These are phyloP conservation scores for Escallonia herrerae DNA, from an alignment of 129 eudicot genomes.

Conservation along the genomic window DNA sequence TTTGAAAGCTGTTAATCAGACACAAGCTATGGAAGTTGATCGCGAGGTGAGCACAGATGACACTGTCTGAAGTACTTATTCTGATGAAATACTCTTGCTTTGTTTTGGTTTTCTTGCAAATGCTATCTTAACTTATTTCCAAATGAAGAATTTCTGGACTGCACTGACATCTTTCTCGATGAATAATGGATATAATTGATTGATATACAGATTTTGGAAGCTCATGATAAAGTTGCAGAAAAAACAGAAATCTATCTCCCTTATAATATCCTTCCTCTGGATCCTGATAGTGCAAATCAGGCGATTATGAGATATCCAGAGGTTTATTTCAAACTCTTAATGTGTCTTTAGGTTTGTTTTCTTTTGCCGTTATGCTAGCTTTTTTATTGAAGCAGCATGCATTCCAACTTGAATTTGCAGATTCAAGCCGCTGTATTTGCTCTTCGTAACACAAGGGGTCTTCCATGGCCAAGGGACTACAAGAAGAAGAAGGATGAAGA, in stretches of 20 bases:
- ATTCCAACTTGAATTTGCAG: constrained; percentile 33
- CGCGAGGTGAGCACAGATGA: constrained; percentile 55
- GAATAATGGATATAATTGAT: not conserved
- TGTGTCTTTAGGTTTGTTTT: not conserved
- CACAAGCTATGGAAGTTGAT: constrained; percentile 85
- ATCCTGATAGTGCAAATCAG: constrained; percentile 94
- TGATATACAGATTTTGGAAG: constrained; percentile 58
- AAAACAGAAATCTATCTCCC: constrained; percentile 77
- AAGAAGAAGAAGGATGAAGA: constrained; percentile 97
- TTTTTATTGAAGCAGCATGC: not conserved
- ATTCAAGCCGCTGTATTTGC: constrained; percentile 96
- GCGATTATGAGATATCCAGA: constrained; percentile 92
- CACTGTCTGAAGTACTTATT: not conserved
- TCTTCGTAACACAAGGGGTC: constrained; percentile 94
- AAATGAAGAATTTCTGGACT: not conserved
- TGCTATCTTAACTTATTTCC: not conserved
- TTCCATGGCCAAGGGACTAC: constrained; percentile 97
- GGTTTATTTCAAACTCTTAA: constrained; percentile 30
- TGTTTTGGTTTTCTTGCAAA: not conserved
- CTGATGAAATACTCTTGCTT: not conserved
- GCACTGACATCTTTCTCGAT: not conserved
- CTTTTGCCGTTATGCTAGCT: not conserved
- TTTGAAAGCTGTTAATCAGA: constrained; percentile 84
- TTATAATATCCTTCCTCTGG: constrained; percentile 89
- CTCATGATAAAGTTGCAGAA: constrained; percentile 87